Percentiles rank a stretch among this genome's conserved stretches.
phyloP scores from a whole-genome alignment of 805 yeast genomes.

The Saccharomycopsis synnaedendra region DNA sequence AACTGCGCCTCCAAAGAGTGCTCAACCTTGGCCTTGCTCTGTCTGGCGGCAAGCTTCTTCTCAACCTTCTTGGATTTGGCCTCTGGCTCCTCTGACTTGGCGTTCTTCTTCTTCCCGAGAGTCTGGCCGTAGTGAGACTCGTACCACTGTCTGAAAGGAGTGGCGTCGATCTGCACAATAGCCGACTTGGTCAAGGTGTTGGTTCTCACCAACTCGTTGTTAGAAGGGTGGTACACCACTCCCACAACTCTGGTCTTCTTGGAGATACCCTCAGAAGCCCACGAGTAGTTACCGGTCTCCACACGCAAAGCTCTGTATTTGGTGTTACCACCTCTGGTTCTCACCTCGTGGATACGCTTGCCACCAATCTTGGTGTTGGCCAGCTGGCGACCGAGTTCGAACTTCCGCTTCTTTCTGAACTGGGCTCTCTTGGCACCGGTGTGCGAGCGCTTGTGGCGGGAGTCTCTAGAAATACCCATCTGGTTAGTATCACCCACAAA shows the following conservation, averaged over 20 bases:
- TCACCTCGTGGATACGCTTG: constrained; percentile 97
- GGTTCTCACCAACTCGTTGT: constrained; percentile 99
- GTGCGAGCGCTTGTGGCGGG: constrained; percentile 99
- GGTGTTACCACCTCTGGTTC: constrained; percentile 99
- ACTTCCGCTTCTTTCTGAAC: constrained; percentile 99
- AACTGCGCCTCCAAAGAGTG: constrained; percentile 90
- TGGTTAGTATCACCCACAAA: no score
- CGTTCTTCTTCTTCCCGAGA: constrained; percentile 71
- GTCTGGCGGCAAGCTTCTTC: constrained; percentile 86
- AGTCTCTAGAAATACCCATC: constrained; percentile 99
- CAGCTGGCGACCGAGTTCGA: constrained; percentile 98
- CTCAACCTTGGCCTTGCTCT: constrained; percentile 76
- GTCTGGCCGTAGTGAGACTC: constrained; percentile 96
- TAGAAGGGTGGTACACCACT: constrained; percentile 99
- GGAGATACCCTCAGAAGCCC: constrained; percentile 98
- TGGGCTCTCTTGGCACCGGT: constrained; percentile 99
- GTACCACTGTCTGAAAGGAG: constrained; percentile 99
- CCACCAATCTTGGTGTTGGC: constrained; percentile 99
- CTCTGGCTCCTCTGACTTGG: constrained; percentile 50
- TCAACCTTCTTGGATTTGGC: constrained; percentile 49
- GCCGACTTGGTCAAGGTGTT: constrained; percentile 99
- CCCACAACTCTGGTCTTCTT: constrained; percentile 98
- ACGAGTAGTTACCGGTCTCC: constrained; percentile 98
- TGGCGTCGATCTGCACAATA: constrained; percentile 98
- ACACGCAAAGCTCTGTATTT: constrained; percentile 99